These are phyloP conservation scores for Phialophora verrucosa DNA, from an alignment of 2,329 filamentous ascomycete genomes.

Conservation along the genomic window DNA sequence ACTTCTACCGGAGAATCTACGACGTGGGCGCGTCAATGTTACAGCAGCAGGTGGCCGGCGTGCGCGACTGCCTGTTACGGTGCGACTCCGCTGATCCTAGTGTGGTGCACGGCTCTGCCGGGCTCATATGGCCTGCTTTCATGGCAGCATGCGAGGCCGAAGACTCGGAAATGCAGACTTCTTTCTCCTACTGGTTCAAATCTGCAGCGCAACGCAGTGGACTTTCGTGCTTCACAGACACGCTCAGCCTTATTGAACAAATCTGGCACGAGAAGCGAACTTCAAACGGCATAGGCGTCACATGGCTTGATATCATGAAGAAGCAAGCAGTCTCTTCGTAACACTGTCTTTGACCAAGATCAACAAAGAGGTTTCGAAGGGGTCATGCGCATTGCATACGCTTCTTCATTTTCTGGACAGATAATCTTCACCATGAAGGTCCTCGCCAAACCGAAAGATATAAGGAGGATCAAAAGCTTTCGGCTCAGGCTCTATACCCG, in stretches of 20 bases:
- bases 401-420: too few species aligned
- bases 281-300: too few species aligned
- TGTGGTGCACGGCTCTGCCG: constrained; percentile 45
- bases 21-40: constrained; percentile 50
- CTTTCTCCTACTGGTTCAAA: constrained; percentile 46
- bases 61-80: constrained; percentile 48
- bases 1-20: constrained; percentile 55
- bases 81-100: constrained; percentile 45
- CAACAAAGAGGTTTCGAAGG: too few species aligned
- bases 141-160: constrained; percentile 42
- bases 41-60: constrained; percentile 47
- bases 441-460: too few species aligned
- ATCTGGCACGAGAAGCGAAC: constrained; percentile 39
- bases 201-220: constrained; percentile 42
- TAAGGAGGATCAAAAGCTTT: too few species aligned
- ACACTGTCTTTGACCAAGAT: too few species aligned
- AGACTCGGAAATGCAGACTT: constrained; percentile 41
- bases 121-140: constrained; percentile 53
- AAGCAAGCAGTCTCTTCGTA: too few species aligned
- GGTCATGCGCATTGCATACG: too few species aligned
- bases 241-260: constrained; percentile 6
- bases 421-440: too few species aligned
- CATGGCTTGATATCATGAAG: too few species aligned
- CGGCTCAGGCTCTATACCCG: too few species aligned
- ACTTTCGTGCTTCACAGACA: constrained; percentile 43